These are phyloP conservation scores for Lathyrus oleraceus DNA, from an alignment of 306 rosid genomes.

Conservation along the genomic window DNA sequence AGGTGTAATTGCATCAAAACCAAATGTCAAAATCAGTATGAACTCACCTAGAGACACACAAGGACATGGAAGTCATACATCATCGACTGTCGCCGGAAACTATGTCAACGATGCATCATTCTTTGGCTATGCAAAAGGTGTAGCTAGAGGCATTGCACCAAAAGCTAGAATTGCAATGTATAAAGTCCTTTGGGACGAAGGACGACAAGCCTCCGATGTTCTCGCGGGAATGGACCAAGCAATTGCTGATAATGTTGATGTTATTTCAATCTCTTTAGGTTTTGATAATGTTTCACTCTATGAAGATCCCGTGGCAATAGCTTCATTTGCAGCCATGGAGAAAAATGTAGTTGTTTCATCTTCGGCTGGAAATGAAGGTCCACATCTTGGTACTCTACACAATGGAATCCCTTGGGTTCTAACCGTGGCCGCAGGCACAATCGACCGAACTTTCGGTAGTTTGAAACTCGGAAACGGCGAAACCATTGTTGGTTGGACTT, in stretches of 20 bases:
- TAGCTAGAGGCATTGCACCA: no score
- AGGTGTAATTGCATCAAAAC: conserved; percentile 36
- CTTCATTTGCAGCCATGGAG: conserved; percentile 50
- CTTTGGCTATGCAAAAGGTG: conserved; percentile 45
- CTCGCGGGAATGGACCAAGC: conserved; percentile 45
- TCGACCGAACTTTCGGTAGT: conserved; percentile 43
- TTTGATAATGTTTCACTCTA: conserved; percentile 33
- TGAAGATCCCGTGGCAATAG: conserved; percentile 40
- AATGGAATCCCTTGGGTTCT: conserved; percentile 47
- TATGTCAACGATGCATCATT: conserved; percentile 33
- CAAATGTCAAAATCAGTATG: conserved; percentile 31
- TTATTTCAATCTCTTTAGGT: conserved; percentile 43
- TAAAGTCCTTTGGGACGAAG: conserved; percentile 43
- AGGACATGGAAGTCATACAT: conserved; percentile 46
- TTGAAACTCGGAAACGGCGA: conserved; percentile 42
- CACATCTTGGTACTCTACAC: conserved; percentile 15
- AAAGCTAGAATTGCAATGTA: conserved; percentile 40
- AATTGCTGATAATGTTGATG: conserved; percentile 46
- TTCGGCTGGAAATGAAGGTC: conserved; percentile 45
- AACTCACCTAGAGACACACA: conserved; percentile 46
- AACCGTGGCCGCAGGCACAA: conserved; percentile 39
- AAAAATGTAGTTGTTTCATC: conserved; percentile 44
- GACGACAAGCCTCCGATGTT: conserved; percentile 42
- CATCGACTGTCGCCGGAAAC: conserved; percentile 46
- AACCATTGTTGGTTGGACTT: conserved; percentile 42